Evolutionary conservation across 192 early-diverging fungal species (phyloP), one percentile per base, ranked within the genome.

Genomic region (Geosiphon pyriformis): DNA sequence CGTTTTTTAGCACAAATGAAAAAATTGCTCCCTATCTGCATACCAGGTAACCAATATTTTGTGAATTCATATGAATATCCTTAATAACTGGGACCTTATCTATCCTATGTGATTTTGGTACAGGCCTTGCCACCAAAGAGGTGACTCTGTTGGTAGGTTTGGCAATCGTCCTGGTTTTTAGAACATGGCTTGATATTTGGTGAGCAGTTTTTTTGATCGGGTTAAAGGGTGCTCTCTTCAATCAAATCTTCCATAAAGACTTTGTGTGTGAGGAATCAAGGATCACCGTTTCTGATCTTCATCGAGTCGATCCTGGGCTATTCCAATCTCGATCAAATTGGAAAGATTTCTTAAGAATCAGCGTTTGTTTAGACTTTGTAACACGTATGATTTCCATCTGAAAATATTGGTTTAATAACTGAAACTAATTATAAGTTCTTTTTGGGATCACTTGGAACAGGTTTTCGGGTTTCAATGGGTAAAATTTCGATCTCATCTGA

Each of bases 151-250:
- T 86, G 7, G 58, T 70, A 23, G 57, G 70, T 46, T 69, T 83
- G n/a, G 78, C 82, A 31, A 67, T 74, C 4, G 78, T 86, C 0
- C 51, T 86, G 56, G 80, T 86, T 60, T 80, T 77, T 26, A 75
- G 84, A 70, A 86, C 84, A 6, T 82, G 75, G 82, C 70, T 86
- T 26, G 82, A 83, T 71, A 82, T 85, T 48, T 85, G 80, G 77
- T 65, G 65, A 60, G 32, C 12, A 59, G 50, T 25, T 22, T 42
- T n/a, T n/a, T n/a, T n/a, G n/a, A n/a, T n/a, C n/a, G n/a, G n/a
- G n/a, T n/a, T n/a, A n/a, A n/a, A n/a, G n/a, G n/a, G n/a, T n/a
- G n/a, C n/a, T n/a, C n/a, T n/a, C n/a, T n/a, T n/a, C n/a, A n/a
- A n/a, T n/a, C n/a, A n/a, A n/a, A n/a, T n/a, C n/a, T n/a, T n/a